phyloP scores from a whole-genome alignment of 176 grass and related monocot species.

The Stipa capillata region DNA sequence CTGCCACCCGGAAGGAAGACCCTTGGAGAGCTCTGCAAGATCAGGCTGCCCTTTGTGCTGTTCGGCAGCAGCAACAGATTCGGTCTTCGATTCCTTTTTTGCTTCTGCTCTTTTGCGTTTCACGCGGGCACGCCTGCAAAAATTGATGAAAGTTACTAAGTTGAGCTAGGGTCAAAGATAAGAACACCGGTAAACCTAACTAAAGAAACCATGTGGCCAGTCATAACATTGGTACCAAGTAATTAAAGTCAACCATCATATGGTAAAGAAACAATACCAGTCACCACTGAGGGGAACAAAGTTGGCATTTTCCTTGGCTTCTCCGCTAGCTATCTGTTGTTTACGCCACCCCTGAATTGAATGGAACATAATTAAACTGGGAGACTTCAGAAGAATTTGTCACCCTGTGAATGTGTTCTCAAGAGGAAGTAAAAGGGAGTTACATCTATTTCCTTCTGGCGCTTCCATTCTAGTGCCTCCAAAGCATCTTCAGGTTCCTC shows the following conservation, averaged over 20 bases:
- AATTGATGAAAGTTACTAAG: not conserved
- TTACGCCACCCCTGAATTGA: constrained; percentile 63
- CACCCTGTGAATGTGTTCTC: not conserved
- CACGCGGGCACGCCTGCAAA: constrained; percentile 71
- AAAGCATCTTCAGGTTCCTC: constrained; percentile 82
- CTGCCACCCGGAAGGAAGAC: constrained; percentile 90
- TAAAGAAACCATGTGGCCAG: not conserved
- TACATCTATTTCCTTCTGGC: constrained; percentile 87
- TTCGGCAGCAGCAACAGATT: not conserved
- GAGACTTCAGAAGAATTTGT: not conserved
- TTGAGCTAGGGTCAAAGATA: not conserved
- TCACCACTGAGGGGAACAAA: constrained; percentile 87
- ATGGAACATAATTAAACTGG: not conserved
- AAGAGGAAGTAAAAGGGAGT: not conserved
- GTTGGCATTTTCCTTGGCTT: constrained; percentile 84
- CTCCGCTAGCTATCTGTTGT: constrained; percentile 77
- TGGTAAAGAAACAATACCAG: constrained; percentile 51
- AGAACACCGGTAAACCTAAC: not conserved
- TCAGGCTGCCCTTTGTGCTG: constrained; percentile 46
- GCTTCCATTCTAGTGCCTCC: constrained; percentile 76
- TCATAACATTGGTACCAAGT: not conserved
- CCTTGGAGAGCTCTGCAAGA: constrained; percentile 60
- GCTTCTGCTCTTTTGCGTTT: constrained; percentile 65
- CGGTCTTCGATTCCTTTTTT: constrained; percentile 23
- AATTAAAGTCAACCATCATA: not conserved